These are phyloP conservation scores for Talaromyces sp. DNA, from an alignment of 2,329 filamentous ascomycete genomes.

Conservation along the genomic window DNA sequence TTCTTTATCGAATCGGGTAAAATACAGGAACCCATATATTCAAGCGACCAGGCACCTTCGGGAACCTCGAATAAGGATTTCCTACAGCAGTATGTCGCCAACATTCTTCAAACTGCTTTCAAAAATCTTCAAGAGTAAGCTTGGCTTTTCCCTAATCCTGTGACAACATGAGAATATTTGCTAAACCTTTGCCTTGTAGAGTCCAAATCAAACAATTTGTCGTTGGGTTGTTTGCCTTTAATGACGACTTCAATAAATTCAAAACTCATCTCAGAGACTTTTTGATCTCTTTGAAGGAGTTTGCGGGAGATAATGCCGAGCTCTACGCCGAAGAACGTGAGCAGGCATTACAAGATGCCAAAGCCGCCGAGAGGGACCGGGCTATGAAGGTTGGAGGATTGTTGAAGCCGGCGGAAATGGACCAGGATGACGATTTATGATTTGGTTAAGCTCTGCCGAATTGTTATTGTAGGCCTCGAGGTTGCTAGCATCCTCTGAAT, in stretches of 20 bases:
- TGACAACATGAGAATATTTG: background rate
- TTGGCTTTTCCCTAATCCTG: background rate
- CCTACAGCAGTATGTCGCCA: slow-evolving; percentile 79
- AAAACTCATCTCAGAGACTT: slow-evolving; percentile 95
- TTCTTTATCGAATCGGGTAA: slow-evolving; percentile 88
- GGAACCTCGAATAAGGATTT: slow-evolving; percentile 91
- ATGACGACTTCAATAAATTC: slow-evolving; percentile 88
- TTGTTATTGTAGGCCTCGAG: background rate
- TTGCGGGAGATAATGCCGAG: slow-evolving; percentile 90
- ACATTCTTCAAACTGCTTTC: slow-evolving; percentile 82
- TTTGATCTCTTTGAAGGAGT: slow-evolving; percentile 95
- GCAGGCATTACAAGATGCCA: slow-evolving; percentile 78
- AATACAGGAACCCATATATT: slow-evolving; percentile 89
- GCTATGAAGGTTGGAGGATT: slow-evolving; percentile 93
- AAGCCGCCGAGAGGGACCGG: slow-evolving; percentile 83
- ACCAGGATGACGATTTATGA: slow-evolving; percentile 79
- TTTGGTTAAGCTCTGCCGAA: slow-evolving; percentile 49
- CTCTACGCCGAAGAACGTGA: slow-evolving; percentile 93
- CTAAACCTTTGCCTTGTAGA: slow-evolving; percentile 40
- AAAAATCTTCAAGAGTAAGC: slow-evolving; percentile 85
- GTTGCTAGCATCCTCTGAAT: background rate
- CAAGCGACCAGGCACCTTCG: slow-evolving; percentile 70
- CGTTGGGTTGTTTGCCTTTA: slow-evolving; percentile 79
- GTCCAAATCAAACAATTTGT: slow-evolving; percentile 87
- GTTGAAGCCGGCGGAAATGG: slow-evolving; percentile 95